Evolutionary conservation across 2,329 filamentous ascomycete species (phyloP).

Genomic region (Gaeumannomyces sp.): DNA sequence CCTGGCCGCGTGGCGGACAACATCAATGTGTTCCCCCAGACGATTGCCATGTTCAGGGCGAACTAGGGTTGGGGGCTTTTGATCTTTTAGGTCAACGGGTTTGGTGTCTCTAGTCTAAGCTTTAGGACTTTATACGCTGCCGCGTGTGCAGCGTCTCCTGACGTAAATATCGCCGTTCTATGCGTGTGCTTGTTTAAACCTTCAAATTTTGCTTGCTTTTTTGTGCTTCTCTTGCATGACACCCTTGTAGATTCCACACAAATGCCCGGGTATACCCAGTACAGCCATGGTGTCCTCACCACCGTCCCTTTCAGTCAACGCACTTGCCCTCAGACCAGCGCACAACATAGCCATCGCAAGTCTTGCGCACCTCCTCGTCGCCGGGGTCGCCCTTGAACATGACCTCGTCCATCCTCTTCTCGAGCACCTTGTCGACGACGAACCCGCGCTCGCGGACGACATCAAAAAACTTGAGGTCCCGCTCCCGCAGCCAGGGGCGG

Average conservation of each 20-base stretch:
- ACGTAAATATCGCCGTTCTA: no score
- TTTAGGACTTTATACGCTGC: neutral
- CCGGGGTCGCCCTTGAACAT: conserved; percentile 88
- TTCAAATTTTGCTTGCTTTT: neutral
- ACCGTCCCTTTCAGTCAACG: neutral
- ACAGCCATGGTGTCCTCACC: no score
- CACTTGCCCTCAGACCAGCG: conserved; percentile 47
- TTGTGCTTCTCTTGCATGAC: no score
- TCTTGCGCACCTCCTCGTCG: conserved; percentile 73
- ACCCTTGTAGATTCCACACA: no score
- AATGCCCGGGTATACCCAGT: no score
- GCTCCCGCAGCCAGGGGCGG: conserved; percentile 79
- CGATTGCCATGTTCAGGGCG: conserved; percentile 26
- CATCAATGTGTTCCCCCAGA: conserved; percentile 31
- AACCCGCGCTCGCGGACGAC: conserved; percentile 66
- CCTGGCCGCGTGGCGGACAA: conserved; percentile 32
- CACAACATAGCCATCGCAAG: conserved; percentile 73
- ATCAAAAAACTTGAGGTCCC: conserved; percentile 84
- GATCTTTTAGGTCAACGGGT: no score
- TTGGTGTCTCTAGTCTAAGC: neutral
- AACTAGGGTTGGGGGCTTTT: conserved; percentile 3
- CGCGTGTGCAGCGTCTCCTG: no score
- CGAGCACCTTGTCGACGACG: conserved; percentile 69
- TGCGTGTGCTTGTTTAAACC: neutral
- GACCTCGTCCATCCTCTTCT: conserved; percentile 76